Conservation (phyloP, 768 basidiomycete species). For the Melanogaster broomeanus region DNA sequence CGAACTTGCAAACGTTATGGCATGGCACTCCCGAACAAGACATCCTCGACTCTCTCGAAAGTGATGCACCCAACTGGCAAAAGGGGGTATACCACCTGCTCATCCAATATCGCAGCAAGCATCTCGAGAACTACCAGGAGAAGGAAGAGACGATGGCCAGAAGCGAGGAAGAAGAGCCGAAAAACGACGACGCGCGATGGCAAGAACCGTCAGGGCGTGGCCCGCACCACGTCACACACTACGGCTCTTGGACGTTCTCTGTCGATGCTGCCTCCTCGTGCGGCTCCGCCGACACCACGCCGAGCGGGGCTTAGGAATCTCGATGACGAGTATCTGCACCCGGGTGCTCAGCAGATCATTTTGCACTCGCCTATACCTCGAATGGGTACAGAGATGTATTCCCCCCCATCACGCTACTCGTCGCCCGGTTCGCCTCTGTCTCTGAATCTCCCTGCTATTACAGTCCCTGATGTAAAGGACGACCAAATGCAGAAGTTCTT, state of each 20-base stretch:
- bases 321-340: slow-evolving; percentile 15
- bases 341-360: slow-evolving; percentile 24
- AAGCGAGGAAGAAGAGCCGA: slow-evolving; percentile 36
- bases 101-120: slow-evolving; percentile 76
- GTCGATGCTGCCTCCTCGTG: slow-evolving; percentile 51
- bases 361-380: slow-evolving; percentile 28
- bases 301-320: slow-evolving; percentile 43
- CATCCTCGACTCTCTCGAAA: slow-evolving; percentile 67
- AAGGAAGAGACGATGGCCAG: slow-evolving; percentile 52
- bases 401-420: slow-evolving; percentile 26
- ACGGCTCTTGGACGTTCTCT: slow-evolving; percentile 30
- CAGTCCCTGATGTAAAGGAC: slow-evolving; percentile 72
- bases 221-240: slow-evolving; percentile 24
- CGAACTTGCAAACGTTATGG: slow-evolving; percentile 92
- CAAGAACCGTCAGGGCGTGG: slow-evolving; percentile 18
- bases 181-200: slow-evolving; percentile 36
- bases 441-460: slow-evolving; percentile 48
- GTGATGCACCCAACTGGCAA: slow-evolving; percentile 81
- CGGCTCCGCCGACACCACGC: slow-evolving; percentile 63
- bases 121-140: slow-evolving; percentile 73
- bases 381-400: slow-evolving; percentile 13
- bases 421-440: slow-evolving; percentile 32
- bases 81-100: slow-evolving; percentile 94
- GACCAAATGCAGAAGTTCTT: slow-evolving; percentile 83
- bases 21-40: slow-evolving; percentile 73